Evolutionary conservation across 805 yeast genomes (phyloP), one percentile per base, ranked within the genome.

Genomic region (Hanseniaspora mollemarum): DNA sequence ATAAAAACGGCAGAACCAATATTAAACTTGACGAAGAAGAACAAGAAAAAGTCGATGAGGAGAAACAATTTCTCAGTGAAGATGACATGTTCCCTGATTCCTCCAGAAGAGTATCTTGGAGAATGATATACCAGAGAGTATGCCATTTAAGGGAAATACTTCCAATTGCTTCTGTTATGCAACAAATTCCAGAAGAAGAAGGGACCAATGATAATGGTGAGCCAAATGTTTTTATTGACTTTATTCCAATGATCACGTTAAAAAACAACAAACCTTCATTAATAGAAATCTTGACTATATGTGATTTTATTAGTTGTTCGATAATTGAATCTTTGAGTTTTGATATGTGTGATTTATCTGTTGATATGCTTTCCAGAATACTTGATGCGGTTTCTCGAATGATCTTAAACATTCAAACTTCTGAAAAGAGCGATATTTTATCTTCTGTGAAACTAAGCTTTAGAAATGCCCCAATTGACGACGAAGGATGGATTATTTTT

Each of bases 81-180:
- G 33, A 48, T 21, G 26, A 31, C 7, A 3, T 24, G 12, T 48
- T 48, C 18, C 45, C 45, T 32, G 32, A 48, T 24, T 21, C 36
- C 7, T 2, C 18, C 15, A 36, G 51, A 32, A 48, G 21, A 3
- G 45, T 32, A 8, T 13, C 52, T 32, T 25, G 49, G 40, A 43
- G 29, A 32, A 58, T 49, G 10, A 56, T 51, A 8, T 56, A 52
- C 16, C 55, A 96, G 0, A 72, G 96, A 56, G 88, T 96, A 63
- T 88, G 96, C 59, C 96, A 88, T 64, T 67, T 88, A 54, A 71
- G 96, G 51, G 96, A 88, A 60, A 88, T 88, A 46, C 65, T 88
- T 53, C 96, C 97, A 0, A 87, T 88, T 50, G 92, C 95, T 0
- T 94, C 95, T 1, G 86, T 88, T 5, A 61, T 85, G 59, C 83